Percentiles rank a stretch among this genome's conserved stretches.
These are phyloP conservation scores for Vaccinium myrtillus DNA, from an alignment of 148 eudicot species.

Conservation along the genomic window DNA sequence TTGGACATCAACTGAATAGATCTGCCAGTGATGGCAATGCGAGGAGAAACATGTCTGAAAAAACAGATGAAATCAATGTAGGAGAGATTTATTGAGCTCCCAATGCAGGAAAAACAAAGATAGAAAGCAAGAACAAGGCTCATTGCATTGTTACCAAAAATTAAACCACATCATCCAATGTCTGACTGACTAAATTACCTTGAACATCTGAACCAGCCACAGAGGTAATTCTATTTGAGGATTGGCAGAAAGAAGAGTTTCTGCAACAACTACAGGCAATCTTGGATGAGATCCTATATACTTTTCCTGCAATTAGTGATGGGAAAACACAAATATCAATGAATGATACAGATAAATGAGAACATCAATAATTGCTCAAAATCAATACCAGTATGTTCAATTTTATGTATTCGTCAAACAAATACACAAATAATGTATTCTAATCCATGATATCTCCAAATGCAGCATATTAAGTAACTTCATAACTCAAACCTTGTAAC, in stretches of 20 bases:
- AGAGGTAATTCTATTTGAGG: conserved; percentile 90
- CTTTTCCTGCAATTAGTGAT: conserved; percentile 56
- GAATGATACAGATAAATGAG: not conserved
- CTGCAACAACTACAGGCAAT: conserved; percentile 87
- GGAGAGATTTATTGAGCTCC: not conserved
- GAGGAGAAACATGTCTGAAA: not conserved
- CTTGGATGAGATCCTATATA: conserved; percentile 71
- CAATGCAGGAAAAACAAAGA: not conserved
- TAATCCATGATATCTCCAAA: conserved; percentile 1
- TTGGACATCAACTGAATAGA: not conserved
- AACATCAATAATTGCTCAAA: not conserved
- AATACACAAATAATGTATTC: not conserved
- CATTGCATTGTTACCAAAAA: not conserved
- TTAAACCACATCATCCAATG: not conserved
- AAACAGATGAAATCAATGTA: not conserved
- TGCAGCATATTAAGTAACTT: not conserved
- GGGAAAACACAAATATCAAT: not conserved
- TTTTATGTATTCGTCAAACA: not conserved
- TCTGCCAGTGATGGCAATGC: not conserved
- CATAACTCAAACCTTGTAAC: not conserved
- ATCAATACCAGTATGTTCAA: not conserved
- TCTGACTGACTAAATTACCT: conserved; percentile 47
- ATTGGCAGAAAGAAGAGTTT: conserved; percentile 82
- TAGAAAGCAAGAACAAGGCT: not conserved
- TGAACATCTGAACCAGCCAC: conserved; percentile 86